Conservation (phyloP, 768 basidiomycete genomes). For the Leccinum pellstonianum region DNA sequence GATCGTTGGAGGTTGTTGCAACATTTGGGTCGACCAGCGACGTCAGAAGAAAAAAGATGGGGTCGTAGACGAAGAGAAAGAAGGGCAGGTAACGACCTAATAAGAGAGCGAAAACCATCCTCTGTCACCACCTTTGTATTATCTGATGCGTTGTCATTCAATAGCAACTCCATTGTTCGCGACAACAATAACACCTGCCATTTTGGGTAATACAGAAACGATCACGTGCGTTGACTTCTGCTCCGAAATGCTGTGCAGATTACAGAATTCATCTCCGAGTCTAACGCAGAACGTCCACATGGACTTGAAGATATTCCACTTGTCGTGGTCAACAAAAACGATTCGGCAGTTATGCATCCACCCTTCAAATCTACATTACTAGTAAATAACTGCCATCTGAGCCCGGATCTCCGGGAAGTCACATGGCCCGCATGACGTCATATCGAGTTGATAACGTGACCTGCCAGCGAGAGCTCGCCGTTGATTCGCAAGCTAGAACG, state of each 20-base stretch:
- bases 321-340: background rate
- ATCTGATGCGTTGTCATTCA: conserved; percentile 2
- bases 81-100: conserved; percentile 12
- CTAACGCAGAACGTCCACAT: background rate
- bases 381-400: too few species aligned
- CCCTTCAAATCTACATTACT: too few species aligned
- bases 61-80: conserved; percentile 13
- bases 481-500: background rate
- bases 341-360: background rate
- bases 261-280: background rate
- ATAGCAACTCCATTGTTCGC: conserved; percentile 26
- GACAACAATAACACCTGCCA: conserved; percentile 30
- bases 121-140: conserved; percentile 24
- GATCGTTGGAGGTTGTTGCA: conserved; percentile 25
- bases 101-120: conserved; percentile 13
- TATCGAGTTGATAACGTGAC: background rate
- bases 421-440: background rate
- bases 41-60: conserved; percentile 20
- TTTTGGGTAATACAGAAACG: conserved; percentile 5
- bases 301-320: background rate
- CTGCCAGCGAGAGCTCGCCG: background rate
- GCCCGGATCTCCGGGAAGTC: too few species aligned
- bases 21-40: conserved; percentile 42
- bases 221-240: conserved; percentile 9
- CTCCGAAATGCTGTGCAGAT: background rate